Base-by-base conservation (phyloP, 1,284 basidiomycete genomes). In the Cystobasidium pallidum region DNA sequence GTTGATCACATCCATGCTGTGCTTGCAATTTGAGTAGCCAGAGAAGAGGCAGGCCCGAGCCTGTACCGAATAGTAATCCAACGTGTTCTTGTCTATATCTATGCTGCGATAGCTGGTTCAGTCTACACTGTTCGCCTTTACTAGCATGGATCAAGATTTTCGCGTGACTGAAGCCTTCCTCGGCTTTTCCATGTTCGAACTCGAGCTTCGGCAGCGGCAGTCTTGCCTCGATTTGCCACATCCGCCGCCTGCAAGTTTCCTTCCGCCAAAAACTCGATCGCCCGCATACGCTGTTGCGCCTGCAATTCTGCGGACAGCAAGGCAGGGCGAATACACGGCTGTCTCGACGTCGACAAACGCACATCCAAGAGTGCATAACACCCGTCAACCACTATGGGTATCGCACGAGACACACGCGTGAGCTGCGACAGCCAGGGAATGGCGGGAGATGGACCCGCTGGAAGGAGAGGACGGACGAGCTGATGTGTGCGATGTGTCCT, bases 371-470 rank as follows among this genome's bases (percentile, higher is more conserved):
- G 54, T 57, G 54, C 54, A 54, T n/a, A 51, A 26, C 49, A 19
- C 54, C 54, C 28, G 28, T 36, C 28, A 57, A 21, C 32, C 54
- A 36, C 28, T 19, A 70, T 61, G 67, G 73, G 73, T 74, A 74
- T 74, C 66, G 43, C 67, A 55, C 67, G 21, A 36, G 73, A 54
- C 28, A 70, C 47, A 74, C 70, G 73, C 54, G 67, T 70, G 43
- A 26, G 67, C 43, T 39, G 57, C 67, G n/a, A 34, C 19, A 24
- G n/a, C 36, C 7, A 26, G n/a, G 17, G 45, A 21, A 13, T 51
- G 15, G 49, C 10, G 8, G 17, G 32, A 34, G 65, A 3, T 8
- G 21, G 66, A 55, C 17, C 2, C 19, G 32, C 15, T 15, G 34
- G 28, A 17, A 32, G 26, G n/a, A 49, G 17, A 49, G 36, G 3